Conservation (phyloP, 176 grass and related monocot species). For the Lolium multiflorum region DNA sequence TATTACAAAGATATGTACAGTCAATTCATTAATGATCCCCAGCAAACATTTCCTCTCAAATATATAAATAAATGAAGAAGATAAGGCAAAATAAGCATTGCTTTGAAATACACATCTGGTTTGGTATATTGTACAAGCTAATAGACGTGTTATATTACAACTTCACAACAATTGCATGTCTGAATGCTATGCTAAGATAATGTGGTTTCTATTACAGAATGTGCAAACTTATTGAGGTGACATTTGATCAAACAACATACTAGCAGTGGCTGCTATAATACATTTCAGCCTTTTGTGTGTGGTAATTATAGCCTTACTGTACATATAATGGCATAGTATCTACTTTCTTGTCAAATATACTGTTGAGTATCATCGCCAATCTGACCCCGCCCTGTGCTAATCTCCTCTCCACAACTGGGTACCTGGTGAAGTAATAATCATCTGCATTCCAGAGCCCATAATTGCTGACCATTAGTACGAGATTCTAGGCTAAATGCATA, state of each 20-base stretch:
- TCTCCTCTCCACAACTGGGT: slow-evolving; percentile 84
- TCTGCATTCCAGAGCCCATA: slow-evolving; percentile 54
- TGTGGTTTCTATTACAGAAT: not conserved
- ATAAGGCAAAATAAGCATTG: not conserved
- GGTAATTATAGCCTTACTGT: slow-evolving; percentile 45
- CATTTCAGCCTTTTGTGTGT: not conserved
- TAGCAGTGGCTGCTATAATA: not conserved
- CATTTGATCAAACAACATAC: not conserved
- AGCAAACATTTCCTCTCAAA: not conserved
- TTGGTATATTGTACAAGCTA: not conserved
- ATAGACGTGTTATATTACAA: not conserved
- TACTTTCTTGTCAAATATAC: slow-evolving; percentile 68
- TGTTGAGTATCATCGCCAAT: slow-evolving; percentile 77
- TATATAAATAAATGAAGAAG: not conserved
- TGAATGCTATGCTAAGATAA: not conserved
- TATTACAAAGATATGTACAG: not conserved
- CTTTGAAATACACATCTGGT: not conserved
- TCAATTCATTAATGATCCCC: not conserved
- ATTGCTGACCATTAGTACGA: not conserved
- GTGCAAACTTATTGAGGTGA: not conserved
- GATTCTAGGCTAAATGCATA: not conserved
- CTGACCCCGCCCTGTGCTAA: slow-evolving; percentile 86
- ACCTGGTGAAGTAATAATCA: slow-evolving; percentile 89
- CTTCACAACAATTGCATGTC: slow-evolving; percentile 2
- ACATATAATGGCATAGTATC: slow-evolving; percentile 36